These are phyloP conservation scores for Theileria annulata DNA, from an alignment of 169 alveolate species.

Conservation along the genomic window DNA sequence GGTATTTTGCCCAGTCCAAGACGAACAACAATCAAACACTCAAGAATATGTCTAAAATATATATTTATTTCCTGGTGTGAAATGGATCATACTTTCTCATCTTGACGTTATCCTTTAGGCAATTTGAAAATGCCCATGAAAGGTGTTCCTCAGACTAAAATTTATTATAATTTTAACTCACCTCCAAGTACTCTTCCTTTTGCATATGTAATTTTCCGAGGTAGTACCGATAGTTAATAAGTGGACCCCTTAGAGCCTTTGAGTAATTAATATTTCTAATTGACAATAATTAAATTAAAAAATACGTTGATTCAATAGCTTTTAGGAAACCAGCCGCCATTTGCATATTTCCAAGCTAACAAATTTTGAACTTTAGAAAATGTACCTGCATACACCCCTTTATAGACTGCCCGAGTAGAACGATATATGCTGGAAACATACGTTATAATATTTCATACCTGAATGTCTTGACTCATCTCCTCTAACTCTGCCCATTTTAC, in stretches of 20 bases:
- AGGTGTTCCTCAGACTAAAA: conserved; percentile 72
- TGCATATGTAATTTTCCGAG: conserved; percentile 82
- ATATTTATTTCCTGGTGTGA: background rate
- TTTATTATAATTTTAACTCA: background rate
- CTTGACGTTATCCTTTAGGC: conserved; percentile 65
- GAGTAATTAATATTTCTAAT: conserved; percentile 72
- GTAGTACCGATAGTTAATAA: conserved; percentile 81
- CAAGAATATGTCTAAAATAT: conserved; percentile 73
- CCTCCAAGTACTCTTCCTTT: conserved; percentile 78
- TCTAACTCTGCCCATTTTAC: conserved; percentile 81
- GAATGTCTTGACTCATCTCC: conserved; percentile 85
- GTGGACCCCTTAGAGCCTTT: conserved; percentile 78
- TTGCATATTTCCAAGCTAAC: conserved; percentile 83
- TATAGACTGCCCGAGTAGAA: conserved; percentile 79
- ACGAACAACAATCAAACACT: conserved; percentile 80
- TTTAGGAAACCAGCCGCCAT: conserved; percentile 86
- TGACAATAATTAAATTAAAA: background rate
- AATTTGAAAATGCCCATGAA: conserved; percentile 75
- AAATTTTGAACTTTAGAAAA: background rate
- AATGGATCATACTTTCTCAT: conserved; percentile 60
- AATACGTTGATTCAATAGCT: conserved; percentile 78
- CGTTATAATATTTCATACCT: background rate
- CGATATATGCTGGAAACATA: conserved; percentile 68
- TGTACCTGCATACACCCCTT: conserved; percentile 81
- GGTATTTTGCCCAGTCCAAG: conserved; percentile 82